Percentiles rank a stretch among this genome's conserved stretches.
Evolutionary conservation across 1,284 basidiomycete genomes (phyloP).

Genomic region (Salmacisia buchloeana): DNA sequence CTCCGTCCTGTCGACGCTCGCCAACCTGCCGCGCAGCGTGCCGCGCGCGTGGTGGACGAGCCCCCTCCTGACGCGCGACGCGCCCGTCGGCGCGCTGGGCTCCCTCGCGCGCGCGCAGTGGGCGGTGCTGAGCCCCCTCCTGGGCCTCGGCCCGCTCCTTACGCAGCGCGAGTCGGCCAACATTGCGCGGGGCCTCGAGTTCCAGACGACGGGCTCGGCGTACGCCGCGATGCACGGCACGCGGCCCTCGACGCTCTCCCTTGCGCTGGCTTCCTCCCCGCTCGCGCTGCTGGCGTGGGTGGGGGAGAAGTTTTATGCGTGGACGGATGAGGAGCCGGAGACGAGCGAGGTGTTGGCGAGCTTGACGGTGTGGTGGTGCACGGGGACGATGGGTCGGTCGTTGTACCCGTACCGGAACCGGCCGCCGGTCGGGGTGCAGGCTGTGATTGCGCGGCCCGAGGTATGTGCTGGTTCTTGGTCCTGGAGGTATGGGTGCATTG

Average conservation of each 20-base stretch:
- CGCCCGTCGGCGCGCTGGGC: conserved; percentile 5
- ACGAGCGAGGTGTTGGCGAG: conserved; percentile 46
- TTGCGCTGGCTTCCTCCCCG: conserved; percentile 49
- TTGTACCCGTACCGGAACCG: conserved; percentile 54
- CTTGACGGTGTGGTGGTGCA: conserved; percentile 53
- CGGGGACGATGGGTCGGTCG: conserved; percentile 51
- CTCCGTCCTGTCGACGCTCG: conserved; percentile 11
- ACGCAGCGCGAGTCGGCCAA: conserved; percentile 29
- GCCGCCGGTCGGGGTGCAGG: conserved; percentile 15
- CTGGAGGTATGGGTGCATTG: conserved; percentile 23
- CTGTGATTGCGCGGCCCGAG: conserved; percentile 15
- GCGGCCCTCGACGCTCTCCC: conserved; percentile 51
- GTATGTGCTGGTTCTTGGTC: conserved; percentile 12
- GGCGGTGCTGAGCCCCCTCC: background rate
- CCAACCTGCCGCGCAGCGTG: conserved; percentile 4
- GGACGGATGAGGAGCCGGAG: conserved; percentile 46
- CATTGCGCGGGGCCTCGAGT: conserved; percentile 26
- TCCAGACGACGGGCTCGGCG: conserved; percentile 25
- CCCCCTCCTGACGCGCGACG: conserved; percentile 15
- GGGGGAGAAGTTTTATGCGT: conserved; percentile 52
- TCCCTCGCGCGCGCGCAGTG: background rate
- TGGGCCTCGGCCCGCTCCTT: conserved; percentile 22
- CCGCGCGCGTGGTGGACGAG: conserved; percentile 6
- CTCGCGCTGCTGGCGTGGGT: conserved; percentile 53
- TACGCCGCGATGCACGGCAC: conserved; percentile 48